Percentiles rank a stretch among this genome's conserved stretches.
Evolutionary conservation across 352 stramenopile species (phyloP).

Genomic region (Phytopythium oedochilum): DNA sequence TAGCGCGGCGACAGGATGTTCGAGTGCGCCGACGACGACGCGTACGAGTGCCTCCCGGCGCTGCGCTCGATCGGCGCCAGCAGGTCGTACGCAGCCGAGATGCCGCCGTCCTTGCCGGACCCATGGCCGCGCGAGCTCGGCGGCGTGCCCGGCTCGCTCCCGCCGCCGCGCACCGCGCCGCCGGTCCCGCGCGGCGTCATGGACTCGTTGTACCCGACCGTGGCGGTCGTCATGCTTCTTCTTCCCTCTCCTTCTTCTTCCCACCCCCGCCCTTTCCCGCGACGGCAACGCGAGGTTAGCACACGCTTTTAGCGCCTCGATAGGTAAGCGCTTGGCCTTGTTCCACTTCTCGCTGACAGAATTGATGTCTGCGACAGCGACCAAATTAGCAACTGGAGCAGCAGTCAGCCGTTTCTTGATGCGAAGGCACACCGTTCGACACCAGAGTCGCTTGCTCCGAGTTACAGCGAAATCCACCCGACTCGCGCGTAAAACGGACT

Average conservation of each 20-base stretch:
- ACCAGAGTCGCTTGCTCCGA: background rate
- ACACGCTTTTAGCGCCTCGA: no score
- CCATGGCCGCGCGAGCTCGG: conserved; percentile 11
- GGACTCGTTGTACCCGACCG: background rate
- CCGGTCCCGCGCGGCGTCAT: conserved; percentile 16
- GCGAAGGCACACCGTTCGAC: background rate
- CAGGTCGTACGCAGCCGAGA: conserved; percentile 8
- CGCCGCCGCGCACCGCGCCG: conserved; percentile 12
- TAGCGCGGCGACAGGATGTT: conserved; percentile 19
- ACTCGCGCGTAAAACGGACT: background rate
- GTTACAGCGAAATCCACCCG: background rate
- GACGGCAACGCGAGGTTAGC: no score
- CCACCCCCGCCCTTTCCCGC: no score
- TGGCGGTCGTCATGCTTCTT: conserved; percentile 1
- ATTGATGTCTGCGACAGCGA: background rate
- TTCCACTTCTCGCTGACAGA: no score
- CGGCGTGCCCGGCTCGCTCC: conserved; percentile 16
- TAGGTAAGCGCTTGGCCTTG: no score
- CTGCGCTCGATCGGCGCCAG: background rate
- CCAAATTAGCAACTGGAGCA: conserved; percentile 5
- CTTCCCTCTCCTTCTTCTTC: background rate
- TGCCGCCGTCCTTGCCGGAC: conserved; percentile 12
- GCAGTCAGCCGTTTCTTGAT: background rate
- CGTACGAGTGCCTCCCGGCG: conserved; percentile 10
- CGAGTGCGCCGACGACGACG: conserved; percentile 20